A percentile compares a stretch with the other conserved stretches of the same genome.
phyloP scores from a whole-genome alignment of 495 filamentous ascomycete species.

The Pyrenula aspistea region DNA sequence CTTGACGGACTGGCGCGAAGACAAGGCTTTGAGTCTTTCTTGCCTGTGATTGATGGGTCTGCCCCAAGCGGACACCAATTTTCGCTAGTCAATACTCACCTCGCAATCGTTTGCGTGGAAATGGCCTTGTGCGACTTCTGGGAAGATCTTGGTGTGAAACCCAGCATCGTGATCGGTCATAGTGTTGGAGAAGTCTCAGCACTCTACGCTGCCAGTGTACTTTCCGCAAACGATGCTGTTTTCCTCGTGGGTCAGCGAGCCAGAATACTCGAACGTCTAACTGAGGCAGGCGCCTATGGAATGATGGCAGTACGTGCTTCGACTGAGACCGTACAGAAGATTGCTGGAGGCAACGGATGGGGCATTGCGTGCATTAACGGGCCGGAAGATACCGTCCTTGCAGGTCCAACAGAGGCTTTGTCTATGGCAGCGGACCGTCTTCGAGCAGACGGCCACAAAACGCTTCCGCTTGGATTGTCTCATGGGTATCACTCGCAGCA shows the following conservation, averaged over 20 bases:
- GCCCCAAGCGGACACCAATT: conserved; percentile 2
- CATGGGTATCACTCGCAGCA: conserved; percentile 45
- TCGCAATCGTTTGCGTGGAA: conserved; percentile 8
- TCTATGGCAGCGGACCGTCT: conserved; percentile 3
- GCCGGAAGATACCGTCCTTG: conserved; percentile 48
- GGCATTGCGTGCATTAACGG: conserved; percentile 53
- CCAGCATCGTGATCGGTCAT: conserved; percentile 17
- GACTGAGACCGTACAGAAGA: conserved; percentile 8
- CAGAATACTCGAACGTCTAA: conserved; percentile 7
- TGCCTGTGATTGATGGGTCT: conserved; percentile 12
- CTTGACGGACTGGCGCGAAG: conserved; percentile 15
- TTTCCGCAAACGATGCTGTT: conserved; percentile 13
- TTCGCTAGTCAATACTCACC: conserved; percentile 12
- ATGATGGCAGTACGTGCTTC: conserved; percentile 48
- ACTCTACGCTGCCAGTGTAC: conserved; percentile 14
- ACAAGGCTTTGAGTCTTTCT: conserved; percentile 23
- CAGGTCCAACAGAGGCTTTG: conserved; percentile 34
- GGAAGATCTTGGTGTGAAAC: conserved; percentile 7
- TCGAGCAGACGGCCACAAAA: conserved; percentile 6
- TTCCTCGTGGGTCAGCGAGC: conserved; percentile 16
- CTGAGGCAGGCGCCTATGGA: conserved; percentile 6
- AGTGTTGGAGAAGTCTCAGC: conserved; percentile 30
- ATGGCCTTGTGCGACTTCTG: conserved; percentile 14
- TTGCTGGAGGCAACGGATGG: conserved; percentile 12
- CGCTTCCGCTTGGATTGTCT: conserved; percentile 29